Base-by-base conservation (phyloP, 768 basidiomycete species). In the Paxillus involutus region DNA sequence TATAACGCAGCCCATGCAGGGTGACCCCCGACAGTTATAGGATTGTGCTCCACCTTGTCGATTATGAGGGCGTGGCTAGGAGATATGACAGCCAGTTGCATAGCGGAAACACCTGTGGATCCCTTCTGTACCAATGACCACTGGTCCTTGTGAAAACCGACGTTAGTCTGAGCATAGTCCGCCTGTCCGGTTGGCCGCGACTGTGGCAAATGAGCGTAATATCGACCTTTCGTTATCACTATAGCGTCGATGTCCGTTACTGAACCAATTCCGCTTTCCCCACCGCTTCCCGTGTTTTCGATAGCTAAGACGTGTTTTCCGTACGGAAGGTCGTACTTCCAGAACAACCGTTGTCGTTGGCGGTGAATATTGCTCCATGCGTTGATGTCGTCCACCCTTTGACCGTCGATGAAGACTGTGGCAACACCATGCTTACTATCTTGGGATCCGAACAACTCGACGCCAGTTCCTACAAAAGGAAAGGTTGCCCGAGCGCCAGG, bases 31-130 rank as follows among this genome's bases (percentile, higher is more conserved):
- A 91, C 75, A 1, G 81, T 80, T 47, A 91, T 71, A 32, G 89
- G 90, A 63, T 93, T 92, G 68, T 91, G 89, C 65, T 91, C 89
- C 24, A 91, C 89, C 69, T 92, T 92, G 78, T 93, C 90, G 37
- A 93, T 66, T 46, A 93, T 77, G 57, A 91, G 69, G 14, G 82
- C 89, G 59, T 89, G 88, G 9, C 80, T 81, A 14, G 80, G 63
- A 4, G 89, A 91, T 57, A 91, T 76, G 53, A 91, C 70, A 6
- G 75, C 74, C 53, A 91, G 65, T 65, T 91, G 89, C 89, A 91
- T 91, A 3, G 89, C 90, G 53, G 82, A 74, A 12, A 91, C 86
- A 14, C 90, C 90, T 13, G 88, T 90, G 16, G 80, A 76, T 13
- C 90, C 90, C 48, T 79, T 75, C 67, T 88, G 84, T 32, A 66